phyloP scores from a whole-genome alignment of 2,329 filamentous ascomycete genomes.

The Paracorniculantispora psalliotae region DNA sequence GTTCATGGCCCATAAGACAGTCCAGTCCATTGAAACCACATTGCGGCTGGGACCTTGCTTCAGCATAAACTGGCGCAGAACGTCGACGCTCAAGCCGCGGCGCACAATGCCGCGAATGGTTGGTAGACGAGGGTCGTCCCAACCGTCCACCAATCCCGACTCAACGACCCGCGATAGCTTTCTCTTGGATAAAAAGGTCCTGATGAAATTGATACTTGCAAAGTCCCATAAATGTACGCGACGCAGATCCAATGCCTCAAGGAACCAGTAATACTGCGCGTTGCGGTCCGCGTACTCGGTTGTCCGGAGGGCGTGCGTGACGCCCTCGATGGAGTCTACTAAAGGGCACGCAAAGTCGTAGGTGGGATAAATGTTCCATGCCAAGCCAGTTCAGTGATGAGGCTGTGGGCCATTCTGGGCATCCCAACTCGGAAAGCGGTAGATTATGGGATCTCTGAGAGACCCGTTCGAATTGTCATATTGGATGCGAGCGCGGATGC shows the following conservation, averaged over 20 bases:
- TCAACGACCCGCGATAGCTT: constrained; percentile 83
- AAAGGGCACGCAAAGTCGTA: constrained; percentile 85
- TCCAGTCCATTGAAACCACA: constrained; percentile 81
- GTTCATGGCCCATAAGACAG: constrained; percentile 66
- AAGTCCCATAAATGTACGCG: constrained; percentile 84
- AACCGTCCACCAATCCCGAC: constrained; percentile 69
- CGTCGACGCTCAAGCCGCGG: constrained; percentile 73
- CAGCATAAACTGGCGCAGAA: constrained; percentile 76
- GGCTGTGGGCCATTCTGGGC: constrained; percentile 63
- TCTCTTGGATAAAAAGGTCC: constrained; percentile 77
- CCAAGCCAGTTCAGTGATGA: constrained; percentile 73
- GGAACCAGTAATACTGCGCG: constrained; percentile 82
- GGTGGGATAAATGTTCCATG: constrained; percentile 82
- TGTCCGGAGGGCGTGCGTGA: constrained; percentile 77
- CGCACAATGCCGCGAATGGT: constrained; percentile 75
- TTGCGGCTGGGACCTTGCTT: constrained; percentile 81
- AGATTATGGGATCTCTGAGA: constrained; percentile 94
- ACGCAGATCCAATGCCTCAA: constrained; percentile 67
- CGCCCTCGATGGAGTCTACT: constrained; percentile 73
- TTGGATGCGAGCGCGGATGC: constrained; percentile 91
- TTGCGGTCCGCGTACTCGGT: constrained; percentile 87
- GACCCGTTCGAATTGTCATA: constrained; percentile 92
- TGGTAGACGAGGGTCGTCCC: constrained; percentile 84
- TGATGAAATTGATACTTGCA: constrained; percentile 76
- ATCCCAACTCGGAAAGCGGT: constrained; percentile 45